Evolutionary conservation across 306 rosid genomes (phyloP), one percentile per base, ranked within the genome.

Genomic region (Castanospermum australe): DNA sequence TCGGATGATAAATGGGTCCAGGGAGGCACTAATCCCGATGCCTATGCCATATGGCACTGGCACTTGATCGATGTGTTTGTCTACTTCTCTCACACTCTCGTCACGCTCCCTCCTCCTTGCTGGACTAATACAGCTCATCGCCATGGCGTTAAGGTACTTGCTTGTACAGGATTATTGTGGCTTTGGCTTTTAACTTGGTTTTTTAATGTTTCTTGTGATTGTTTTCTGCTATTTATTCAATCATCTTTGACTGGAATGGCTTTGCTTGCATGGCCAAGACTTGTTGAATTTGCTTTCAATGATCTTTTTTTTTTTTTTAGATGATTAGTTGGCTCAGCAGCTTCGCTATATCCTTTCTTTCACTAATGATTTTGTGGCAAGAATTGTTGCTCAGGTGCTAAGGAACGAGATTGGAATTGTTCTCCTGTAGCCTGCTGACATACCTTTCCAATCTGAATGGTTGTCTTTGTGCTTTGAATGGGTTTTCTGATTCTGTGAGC

Each of bases 21-120:
- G 67, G 99, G 99, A 55, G 99, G 99, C 47, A 77, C 83, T 32
- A 91, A 91, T 35, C 75, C 89, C 2, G 78, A 90, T 71, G 97
- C 99, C 15, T 95, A 85, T 86, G 76, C 89, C 1, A 82, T 95
- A 35, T 91, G 98, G 93, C 94, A 95, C 67, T 95, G 99, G 99
- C 80, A 90, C 83, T 84, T 95, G 88, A 93, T 95, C 20, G 98
- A 95, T 81, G 78, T 93, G 13, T 95, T 95, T 71, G 93, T 95
- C 12, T 95, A 91, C 80, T 92, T 95, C 42, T 95, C 99, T 6
- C 99, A 95, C 44, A 44, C 47, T 67, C 88, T 95, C 28, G 96
- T 95, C 7, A 71, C 99, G n/a, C 85, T 95, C 71, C 99, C 99
- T 18, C 99, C 98, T 72, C 92, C 96, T 30, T 87, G 90, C 5